Conservation (phyloP, 2,329 filamentous ascomycete species). For the Aureobasidium sp. region DNA sequence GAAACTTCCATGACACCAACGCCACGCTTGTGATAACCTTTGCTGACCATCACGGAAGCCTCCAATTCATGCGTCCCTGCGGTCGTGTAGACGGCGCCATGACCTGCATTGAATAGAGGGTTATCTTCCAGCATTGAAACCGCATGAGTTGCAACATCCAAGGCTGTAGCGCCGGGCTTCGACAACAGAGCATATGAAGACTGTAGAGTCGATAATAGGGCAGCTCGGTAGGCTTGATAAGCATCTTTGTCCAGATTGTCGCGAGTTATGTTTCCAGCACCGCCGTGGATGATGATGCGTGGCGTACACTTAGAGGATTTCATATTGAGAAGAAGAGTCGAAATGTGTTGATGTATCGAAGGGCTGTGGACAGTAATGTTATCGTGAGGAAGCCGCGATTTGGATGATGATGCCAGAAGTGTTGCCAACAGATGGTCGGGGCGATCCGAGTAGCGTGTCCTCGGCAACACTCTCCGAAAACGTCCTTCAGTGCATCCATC, state of each 20-base stretch:
- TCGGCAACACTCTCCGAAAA: neutral
- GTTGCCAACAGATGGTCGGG: neutral
- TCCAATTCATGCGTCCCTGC: conserved; percentile 80
- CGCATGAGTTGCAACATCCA: conserved; percentile 67
- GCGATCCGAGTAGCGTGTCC: neutral
- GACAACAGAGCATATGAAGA: conserved; percentile 24
- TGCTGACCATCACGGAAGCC: conserved; percentile 76
- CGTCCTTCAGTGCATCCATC: neutral
- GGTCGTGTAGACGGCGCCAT: conserved; percentile 78
- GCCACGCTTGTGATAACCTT: conserved; percentile 63
- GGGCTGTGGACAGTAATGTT: neutral
- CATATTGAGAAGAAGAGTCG: neutral
- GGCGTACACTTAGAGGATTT: conserved; percentile 19
- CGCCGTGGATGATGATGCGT: conserved; percentile 42
- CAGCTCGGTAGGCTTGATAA: conserved; percentile 31
- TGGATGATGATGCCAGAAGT: neutral
- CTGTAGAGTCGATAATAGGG: conserved; percentile 31
- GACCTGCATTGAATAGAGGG: conserved; percentile 74
- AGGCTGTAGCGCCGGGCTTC: conserved; percentile 45
- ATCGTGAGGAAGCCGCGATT: neutral
- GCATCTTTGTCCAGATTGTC: conserved; percentile 29
- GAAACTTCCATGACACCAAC: conserved; percentile 67
- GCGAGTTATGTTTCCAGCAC: conserved; percentile 40
- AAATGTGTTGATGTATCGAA: neutral
- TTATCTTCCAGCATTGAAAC: conserved; percentile 71